phyloP scores from a whole-genome alignment of 345 rosid species.

The Noccaea bulbosa region DNA sequence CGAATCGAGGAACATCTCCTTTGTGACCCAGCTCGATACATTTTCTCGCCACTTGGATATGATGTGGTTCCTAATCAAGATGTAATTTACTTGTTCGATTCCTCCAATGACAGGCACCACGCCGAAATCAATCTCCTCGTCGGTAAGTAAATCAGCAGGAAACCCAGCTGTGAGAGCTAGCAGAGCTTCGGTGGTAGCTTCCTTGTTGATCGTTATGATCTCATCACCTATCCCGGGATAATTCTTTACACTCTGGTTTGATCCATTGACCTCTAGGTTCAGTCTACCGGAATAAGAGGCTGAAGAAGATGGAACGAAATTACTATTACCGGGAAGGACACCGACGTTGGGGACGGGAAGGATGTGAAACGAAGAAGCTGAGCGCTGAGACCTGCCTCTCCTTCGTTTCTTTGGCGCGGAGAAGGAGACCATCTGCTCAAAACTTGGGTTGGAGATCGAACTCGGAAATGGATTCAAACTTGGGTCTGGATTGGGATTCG shows the following conservation, averaged over 20 bases:
- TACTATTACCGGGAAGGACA: slow-evolving; percentile 20
- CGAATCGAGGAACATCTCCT: slow-evolving; percentile 69
- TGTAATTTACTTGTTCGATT: slow-evolving; percentile 94
- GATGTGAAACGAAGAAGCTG: slow-evolving; percentile 49
- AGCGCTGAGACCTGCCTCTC: slow-evolving; percentile 82
- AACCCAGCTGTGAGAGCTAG: slow-evolving; percentile 90
- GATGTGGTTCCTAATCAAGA: slow-evolving; percentile 85
- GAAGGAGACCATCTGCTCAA: slow-evolving; percentile 61
- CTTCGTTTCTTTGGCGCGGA: slow-evolving; percentile 82
- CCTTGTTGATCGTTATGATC: slow-evolving; percentile 88
- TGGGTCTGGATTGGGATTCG: slow-evolving; percentile 44
- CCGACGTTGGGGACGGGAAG: slow-evolving; percentile 40
- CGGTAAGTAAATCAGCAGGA: slow-evolving; percentile 89
- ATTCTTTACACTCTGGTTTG: slow-evolving; percentile 16
- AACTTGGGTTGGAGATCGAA: slow-evolving; percentile 32
- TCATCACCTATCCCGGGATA: slow-evolving; percentile 66
- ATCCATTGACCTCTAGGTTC: slow-evolving; percentile 23
- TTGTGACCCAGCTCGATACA: slow-evolving; percentile 67
- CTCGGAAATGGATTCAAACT: slow-evolving; percentile 33
- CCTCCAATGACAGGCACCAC: slow-evolving; percentile 82
- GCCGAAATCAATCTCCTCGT: slow-evolving; percentile 87
- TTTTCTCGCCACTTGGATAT: slow-evolving; percentile 89
- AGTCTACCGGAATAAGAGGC: slow-evolving; percentile 37
- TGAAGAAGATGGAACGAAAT: slow-evolving; percentile 35
- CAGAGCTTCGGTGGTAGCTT: slow-evolving; percentile 88